phyloP scores from a whole-genome alignment of 1,284 basidiomycete species.

The Coniophora puteana region DNA sequence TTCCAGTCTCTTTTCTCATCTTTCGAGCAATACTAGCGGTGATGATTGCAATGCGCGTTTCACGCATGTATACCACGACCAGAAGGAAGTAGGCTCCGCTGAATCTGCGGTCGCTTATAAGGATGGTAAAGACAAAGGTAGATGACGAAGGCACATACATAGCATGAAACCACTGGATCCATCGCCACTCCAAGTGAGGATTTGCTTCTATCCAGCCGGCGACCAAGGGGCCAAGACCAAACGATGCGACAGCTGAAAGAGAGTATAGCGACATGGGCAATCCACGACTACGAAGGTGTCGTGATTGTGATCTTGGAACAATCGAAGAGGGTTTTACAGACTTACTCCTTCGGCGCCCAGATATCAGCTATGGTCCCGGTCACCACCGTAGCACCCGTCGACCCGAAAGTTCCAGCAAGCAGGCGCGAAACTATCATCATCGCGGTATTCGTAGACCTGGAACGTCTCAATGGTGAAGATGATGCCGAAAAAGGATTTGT shows the following conservation, averaged over 20 bases:
- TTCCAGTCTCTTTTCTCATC: constrained; percentile 42
- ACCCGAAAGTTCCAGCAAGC: constrained; percentile 34
- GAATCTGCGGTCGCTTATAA: constrained; percentile 24
- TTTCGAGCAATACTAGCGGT: constrained; percentile 41
- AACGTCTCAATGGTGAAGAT: neutral
- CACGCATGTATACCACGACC: constrained; percentile 37
- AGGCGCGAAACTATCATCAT: constrained; percentile 28
- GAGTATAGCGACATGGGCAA: constrained; percentile 58
- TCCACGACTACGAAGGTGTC: constrained; percentile 38
- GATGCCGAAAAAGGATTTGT: neutral
- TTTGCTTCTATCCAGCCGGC: constrained; percentile 57
- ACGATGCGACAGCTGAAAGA: constrained; percentile 42
- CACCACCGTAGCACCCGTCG: constrained; percentile 59
- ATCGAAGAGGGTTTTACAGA: constrained; percentile 3
- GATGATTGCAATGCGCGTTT: constrained; percentile 46
- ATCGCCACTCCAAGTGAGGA: constrained; percentile 52
- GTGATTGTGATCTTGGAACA: constrained; percentile 1
- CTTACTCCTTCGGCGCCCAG: constrained; percentile 27
- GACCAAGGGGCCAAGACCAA: constrained; percentile 50
- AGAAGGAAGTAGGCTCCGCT: constrained; percentile 29
- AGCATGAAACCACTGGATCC: constrained; percentile 68
- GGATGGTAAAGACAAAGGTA: neutral
- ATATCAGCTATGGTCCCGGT: constrained; percentile 61
- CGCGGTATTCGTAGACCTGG: constrained; percentile 26
- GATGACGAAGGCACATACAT: constrained; percentile 27